Base-by-base conservation (phyloP, 441 rosid species). In the Brassica balearica region DNA sequence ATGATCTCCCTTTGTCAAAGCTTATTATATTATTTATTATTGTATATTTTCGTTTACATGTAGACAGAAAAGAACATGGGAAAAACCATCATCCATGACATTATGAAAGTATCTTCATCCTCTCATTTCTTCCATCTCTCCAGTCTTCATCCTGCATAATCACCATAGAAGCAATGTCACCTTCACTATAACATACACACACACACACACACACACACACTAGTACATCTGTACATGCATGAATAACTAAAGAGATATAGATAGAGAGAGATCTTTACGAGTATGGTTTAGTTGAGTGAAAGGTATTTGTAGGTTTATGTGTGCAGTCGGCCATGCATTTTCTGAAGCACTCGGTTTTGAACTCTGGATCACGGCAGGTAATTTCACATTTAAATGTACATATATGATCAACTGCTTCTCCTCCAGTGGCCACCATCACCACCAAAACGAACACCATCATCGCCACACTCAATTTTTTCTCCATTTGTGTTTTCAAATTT, bases 381-480 rank as follows among this genome's bases (percentile, higher is more conserved):
- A 59, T 59, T 2, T 27, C 62, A 69, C 72, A 69, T 69, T 53
- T 5, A 8, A 53, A 69, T 51, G 8, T 15, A 69, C 72, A 53
- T 15, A 9, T 0, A 69, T 51, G 60, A 68, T 4, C 10, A 29
- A 56, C 2, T 68, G 64, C 74, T 61, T 59, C 74, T 68, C 64
- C 64, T 8, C 38, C 53, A 46, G 8, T 20, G 55, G 69, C 56
- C 36, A n/a, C 56, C 63, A 76, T 61, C 29, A 48, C 63, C 8
- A 76, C 74, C 63, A 69, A 29, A 76, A 61, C 25, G 1, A 76
- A 60, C 73, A 75, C 22, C 17, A 75, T 68, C 64, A 59, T 46
- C 38, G 15, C 25, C 19, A 61, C 43, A 19, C 56, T 69, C 79
- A 32, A 8, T 69, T 61, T 76, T 8, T 62, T 69, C n/a, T 22